A percentile compares a stretch with the other conserved stretches of the same genome.
Evolutionary conservation across 768 basidiomycete species (phyloP).

Genomic region (Rossbeevera mucosa): DNA sequence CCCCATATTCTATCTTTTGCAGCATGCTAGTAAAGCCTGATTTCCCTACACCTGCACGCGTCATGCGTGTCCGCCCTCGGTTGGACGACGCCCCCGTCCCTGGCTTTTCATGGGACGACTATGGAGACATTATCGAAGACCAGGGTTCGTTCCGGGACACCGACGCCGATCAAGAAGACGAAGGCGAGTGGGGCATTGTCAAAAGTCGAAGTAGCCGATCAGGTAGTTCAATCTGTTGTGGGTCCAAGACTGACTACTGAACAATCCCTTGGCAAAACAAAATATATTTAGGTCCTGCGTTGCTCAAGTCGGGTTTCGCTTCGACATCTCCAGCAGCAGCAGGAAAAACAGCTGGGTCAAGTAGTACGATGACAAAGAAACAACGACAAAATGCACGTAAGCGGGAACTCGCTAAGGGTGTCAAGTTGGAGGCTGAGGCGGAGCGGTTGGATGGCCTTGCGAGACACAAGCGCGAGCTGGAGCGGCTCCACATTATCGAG

Average conservation of each 20-base stretch:
- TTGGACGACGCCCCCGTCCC: constrained; percentile 55
- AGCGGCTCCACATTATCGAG: constrained; percentile 49
- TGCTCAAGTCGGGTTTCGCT: constrained; percentile 7
- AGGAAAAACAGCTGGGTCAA: constrained; percentile 29
- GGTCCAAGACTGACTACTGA: background rate
- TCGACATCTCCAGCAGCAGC: constrained; percentile 28
- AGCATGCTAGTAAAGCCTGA: constrained; percentile 66
- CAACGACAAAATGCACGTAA: constrained; percentile 65
- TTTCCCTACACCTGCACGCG: constrained; percentile 51
- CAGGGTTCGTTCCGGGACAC: constrained; percentile 45
- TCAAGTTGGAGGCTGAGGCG: constrained; percentile 51
- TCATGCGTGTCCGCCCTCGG: constrained; percentile 61
- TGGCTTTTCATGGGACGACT: constrained; percentile 75
- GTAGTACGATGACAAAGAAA: constrained; percentile 47
- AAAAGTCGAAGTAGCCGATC: constrained; percentile 42
- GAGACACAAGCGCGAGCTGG: constrained; percentile 57
- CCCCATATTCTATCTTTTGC: background rate
- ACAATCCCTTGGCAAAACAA: background rate
- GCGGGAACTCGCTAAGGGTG: constrained; percentile 54
- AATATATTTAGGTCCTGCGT: constrained; percentile 12
- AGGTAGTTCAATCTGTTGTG: constrained; percentile 31
- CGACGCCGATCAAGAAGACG: constrained; percentile 69
- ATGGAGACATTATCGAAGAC: constrained; percentile 55
- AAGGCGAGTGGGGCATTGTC: constrained; percentile 74
- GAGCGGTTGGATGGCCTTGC: constrained; percentile 48